Conservation (phyloP, 768 basidiomycete genomes). For the Mycena pura region DNA sequence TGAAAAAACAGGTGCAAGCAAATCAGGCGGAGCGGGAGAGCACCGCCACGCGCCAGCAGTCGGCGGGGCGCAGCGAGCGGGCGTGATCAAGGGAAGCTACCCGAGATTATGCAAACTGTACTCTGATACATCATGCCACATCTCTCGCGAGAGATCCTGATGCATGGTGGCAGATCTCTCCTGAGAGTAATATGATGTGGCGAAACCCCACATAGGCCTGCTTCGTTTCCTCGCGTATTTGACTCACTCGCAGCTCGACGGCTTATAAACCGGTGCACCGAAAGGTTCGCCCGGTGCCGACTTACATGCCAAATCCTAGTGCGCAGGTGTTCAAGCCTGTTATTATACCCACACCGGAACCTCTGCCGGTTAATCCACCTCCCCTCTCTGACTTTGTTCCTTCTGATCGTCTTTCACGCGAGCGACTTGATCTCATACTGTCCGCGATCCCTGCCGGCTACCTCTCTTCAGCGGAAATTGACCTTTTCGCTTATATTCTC, state of each 20-base stretch:
- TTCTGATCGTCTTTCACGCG: constrained; percentile 9
- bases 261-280: constrained; percentile 34
- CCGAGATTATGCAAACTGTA: too few relatives aligned
- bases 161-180: too few relatives aligned
- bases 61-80: too few relatives aligned
- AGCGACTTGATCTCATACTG: constrained; percentile 25
- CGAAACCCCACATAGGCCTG: too few relatives aligned
- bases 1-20: too few relatives aligned
- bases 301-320: constrained; percentile 31
- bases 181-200: too few relatives aligned
- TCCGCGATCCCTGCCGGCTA: constrained; percentile 1
- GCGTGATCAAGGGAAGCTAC: too few relatives aligned
- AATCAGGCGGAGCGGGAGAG: too few relatives aligned
- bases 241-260: not conserved
- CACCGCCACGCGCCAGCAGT: too few relatives aligned
- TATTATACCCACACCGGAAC: constrained; percentile 24
- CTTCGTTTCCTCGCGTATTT: not conserved
- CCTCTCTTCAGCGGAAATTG: constrained; percentile 15
- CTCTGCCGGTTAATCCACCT: constrained; percentile 3
- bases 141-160: too few relatives aligned
- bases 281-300: constrained; percentile 34
- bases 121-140: too few relatives aligned
- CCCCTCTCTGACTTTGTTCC: constrained; percentile 18
- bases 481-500: constrained; percentile 29
- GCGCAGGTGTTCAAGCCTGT: constrained; percentile 21